Conservation (phyloP, 2,329 filamentous ascomycete genomes). For the Fusarium fracticaudum region DNA sequence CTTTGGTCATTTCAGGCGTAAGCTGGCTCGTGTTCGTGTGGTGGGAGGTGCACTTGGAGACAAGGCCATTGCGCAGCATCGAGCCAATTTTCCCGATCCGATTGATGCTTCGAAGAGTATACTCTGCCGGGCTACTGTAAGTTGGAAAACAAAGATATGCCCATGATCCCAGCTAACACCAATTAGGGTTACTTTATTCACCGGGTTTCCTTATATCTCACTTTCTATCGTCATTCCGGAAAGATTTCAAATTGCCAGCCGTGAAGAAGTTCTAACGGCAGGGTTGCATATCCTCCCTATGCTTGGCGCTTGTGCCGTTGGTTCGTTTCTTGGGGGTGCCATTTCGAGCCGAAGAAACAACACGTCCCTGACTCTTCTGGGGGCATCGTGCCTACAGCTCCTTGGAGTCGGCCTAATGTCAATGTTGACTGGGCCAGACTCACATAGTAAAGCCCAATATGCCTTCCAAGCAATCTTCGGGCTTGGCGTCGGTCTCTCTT, state of each 20-base stretch:
- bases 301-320: conserved; percentile 64
- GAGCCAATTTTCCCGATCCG: conserved; percentile 66
- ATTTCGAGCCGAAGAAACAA: conserved; percentile 64
- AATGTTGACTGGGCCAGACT: conserved; percentile 48
- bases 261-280: conserved; percentile 61
- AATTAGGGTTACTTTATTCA: conserved; percentile 63
- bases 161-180: conserved; percentile 18
- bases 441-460: conserved; percentile 56
- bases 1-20: conserved; percentile 58
- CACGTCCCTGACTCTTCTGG: conserved; percentile 61
- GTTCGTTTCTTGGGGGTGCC: conserved; percentile 64
- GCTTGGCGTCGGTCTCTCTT: conserved; percentile 66
- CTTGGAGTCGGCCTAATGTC: conserved; percentile 63
- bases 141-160: conserved; percentile 27
- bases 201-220: conserved; percentile 66
- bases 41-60: conserved; percentile 61
- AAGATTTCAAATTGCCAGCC: conserved; percentile 68
- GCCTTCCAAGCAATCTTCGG: conserved; percentile 67
- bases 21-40: conserved; percentile 59
- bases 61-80: conserved; percentile 50
- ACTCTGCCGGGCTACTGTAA: conserved; percentile 61
- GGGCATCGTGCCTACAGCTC: conserved; percentile 61
- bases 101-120: conserved; percentile 59
- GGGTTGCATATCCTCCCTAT: conserved; percentile 68
- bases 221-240: conserved; percentile 69